Evolutionary conservation across 305 asterid species (phyloP), one percentile per base, ranked within the genome.

Genomic region (Striga hermonthica): DNA sequence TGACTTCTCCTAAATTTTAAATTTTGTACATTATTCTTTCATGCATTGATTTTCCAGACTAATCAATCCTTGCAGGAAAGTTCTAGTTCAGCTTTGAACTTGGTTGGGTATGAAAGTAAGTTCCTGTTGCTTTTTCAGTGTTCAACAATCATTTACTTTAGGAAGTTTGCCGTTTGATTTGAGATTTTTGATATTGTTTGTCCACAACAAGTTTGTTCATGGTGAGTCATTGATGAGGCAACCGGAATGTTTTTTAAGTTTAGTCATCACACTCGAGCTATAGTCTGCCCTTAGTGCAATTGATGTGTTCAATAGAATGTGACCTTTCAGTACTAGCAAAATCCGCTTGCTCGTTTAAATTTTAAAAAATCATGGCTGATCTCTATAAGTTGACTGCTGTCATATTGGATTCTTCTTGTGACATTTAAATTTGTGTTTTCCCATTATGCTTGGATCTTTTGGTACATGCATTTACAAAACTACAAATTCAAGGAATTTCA

Each of bases 21-120:
- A 31, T 10, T 62, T 11, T 35, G 28, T 65, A 44, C 22, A 3
- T 49, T n/a, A 14, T 45, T 64, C 64, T 37, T 39, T 22, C 14
- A 67, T 66, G 60, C 49, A 34, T 57, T 66, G 71, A 11, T 37
- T 57, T 39, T 6, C 63, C 41, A 12, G 34, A 43, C 72, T 9
- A 16, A 35, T 73, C 10, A 39, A 49, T 28, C 28, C 66, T 35
- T 65, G 6, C 87, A 88, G 93, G 87, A 76, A 72, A 68, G 68
- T 14, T 78, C 93, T 40, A 75, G 68, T 48, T 73, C 86, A 36
- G 80, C 60, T 62, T 66, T 76, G 62, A 82, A 83, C 69, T 76
- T 88, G 79, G 93, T 84, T 63, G 89, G 70, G 41, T 84, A 91
- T 39, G 93, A 81, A 44, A 82, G 97, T 90, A 81, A 90, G 84